Evolutionary conservation across 2,329 filamentous ascomycete genomes (phyloP), one percentile per base, ranked within the genome.

Genomic region (Fusarium torulosum): DNA sequence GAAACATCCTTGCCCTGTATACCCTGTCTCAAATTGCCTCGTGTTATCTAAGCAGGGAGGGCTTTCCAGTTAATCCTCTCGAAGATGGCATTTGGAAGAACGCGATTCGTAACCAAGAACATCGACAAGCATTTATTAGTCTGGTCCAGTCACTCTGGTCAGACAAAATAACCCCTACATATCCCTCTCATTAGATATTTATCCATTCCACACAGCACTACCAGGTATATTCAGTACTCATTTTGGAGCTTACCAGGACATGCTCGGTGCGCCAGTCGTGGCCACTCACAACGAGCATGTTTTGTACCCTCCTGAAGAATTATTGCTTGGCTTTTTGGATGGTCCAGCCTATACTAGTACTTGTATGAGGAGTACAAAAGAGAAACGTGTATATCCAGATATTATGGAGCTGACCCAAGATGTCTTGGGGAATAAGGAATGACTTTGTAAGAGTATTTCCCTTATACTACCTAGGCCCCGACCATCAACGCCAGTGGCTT

Each of bases 201-300:
- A 9, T 17, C n/a, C 5, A 0, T 4, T 25, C 23, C 2, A 9
- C 0, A 1, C 17, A 2, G 17, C 15, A 17, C 17, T 15, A 4
- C 27, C 8, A 3, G 0, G 1, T 0, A 9, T 13, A 7, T 6
- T 13, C 14, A 19, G 1, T n/a, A 4, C 7, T 6, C 1, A 9
- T 14, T 4, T 9, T 0, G 6, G 13, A 7, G 9, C 4, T 6
- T 7, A 15, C 13, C 15, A 35, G 6, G 33, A n/a, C 33, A 35
- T 35, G 14, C 13, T 35, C 33, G 33, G 33, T 6, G 15, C 15
- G 15, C 15, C 33, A n/a, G 1, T 10, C 27, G 5, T 3, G 5
- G 17, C 7, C 33, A 35, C 14, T 35, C 33, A 35, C 7, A 35
- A n/a, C 14, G 17, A 8, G 33, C 33, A 7, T 9, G 33, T 35